Conservation (phyloP, 805 yeast genomes). For the Pichia paraexigua region DNA sequence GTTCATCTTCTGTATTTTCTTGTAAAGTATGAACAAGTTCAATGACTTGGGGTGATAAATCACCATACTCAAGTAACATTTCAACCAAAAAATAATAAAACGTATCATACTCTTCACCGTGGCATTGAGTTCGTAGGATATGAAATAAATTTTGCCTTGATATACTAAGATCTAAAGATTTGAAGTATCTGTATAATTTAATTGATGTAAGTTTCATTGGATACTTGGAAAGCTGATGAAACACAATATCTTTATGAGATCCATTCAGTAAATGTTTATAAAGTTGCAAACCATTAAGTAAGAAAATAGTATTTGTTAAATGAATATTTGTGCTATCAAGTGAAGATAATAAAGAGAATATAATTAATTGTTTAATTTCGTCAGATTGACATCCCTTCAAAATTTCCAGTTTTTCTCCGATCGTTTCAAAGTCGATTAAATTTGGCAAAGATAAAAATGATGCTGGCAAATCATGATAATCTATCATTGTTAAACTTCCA, state of each 20-base stretch:
- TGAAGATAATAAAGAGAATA: constrained; percentile 16
- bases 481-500: not conserved
- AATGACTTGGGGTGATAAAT: constrained; percentile 1
- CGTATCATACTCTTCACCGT: constrained; percentile 22
- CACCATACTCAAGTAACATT: constrained; percentile 7
- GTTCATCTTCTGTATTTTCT: constrained; percentile 11
- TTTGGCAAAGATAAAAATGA: constrained; percentile 5
- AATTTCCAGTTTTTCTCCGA: constrained; percentile 1
- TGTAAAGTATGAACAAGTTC: constrained; percentile 8
- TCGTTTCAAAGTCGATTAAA: constrained; percentile 7
- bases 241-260: constrained; percentile 13
- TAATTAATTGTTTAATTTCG: constrained; percentile 9
- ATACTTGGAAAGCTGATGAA: constrained; percentile 12
- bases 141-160: constrained; percentile 11
- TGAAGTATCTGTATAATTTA: constrained; percentile 9
- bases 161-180: constrained; percentile 5
- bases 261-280: constrained; percentile 6
- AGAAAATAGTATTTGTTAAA: constrained; percentile 13
- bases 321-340: constrained; percentile 14
- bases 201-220: constrained; percentile 18
- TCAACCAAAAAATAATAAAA: constrained; percentile 14
- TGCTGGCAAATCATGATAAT: constrained; percentile 8
- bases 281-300: constrained; percentile 9
- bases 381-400: not conserved
- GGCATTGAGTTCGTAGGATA: constrained; percentile 16